Percentiles rank a stretch among this genome's conserved stretches.
Conservation (phyloP, 495 filamentous ascomycete species). For the Hypoxylon cercidicola region DNA sequence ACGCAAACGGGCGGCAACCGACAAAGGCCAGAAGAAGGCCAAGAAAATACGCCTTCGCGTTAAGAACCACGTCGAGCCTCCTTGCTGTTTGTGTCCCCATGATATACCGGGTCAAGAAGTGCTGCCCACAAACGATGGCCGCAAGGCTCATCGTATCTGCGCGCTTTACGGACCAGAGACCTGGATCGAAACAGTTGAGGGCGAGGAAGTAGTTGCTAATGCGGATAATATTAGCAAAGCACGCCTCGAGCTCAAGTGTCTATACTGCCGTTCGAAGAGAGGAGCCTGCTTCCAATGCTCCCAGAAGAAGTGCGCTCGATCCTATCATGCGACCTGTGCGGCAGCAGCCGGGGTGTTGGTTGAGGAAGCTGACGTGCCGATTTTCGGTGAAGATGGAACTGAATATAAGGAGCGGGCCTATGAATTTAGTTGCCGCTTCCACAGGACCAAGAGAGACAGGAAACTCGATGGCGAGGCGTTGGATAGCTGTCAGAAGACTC, state of each 20-base stretch:
- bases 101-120: slow-evolving; percentile 86
- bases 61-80: slow-evolving; percentile 76
- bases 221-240: slow-evolving; percentile 85
- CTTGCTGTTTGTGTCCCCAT: slow-evolving; percentile 96
- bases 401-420: slow-evolving; percentile 90
- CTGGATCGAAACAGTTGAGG: slow-evolving; percentile 77
- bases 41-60: slow-evolving; percentile 79
- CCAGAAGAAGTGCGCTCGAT: slow-evolving; percentile 89
- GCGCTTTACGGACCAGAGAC: slow-evolving; percentile 93
- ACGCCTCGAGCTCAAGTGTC: slow-evolving; percentile 89
- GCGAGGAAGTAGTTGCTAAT: slow-evolving; percentile 76
- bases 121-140: slow-evolving; percentile 86
- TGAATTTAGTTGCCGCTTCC: slow-evolving; percentile 93
- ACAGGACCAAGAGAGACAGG: slow-evolving; percentile 85
- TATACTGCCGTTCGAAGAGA: slow-evolving; percentile 91
- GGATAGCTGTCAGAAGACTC: slow-evolving; percentile 76
- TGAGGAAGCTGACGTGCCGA: slow-evolving; percentile 82
- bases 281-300: slow-evolving; percentile 98
- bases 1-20: slow-evolving; percentile 51
- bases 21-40: slow-evolving; percentile 63
- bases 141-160: slow-evolving; percentile 88
- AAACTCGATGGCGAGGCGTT: slow-evolving; percentile 70
- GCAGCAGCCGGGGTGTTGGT: slow-evolving; percentile 90
- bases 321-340: slow-evolving; percentile 96
- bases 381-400: slow-evolving; percentile 90